These are phyloP conservation scores for Tolypocladium paradoxum DNA, from an alignment of 2,329 filamentous ascomycete species.

Conservation along the genomic window DNA sequence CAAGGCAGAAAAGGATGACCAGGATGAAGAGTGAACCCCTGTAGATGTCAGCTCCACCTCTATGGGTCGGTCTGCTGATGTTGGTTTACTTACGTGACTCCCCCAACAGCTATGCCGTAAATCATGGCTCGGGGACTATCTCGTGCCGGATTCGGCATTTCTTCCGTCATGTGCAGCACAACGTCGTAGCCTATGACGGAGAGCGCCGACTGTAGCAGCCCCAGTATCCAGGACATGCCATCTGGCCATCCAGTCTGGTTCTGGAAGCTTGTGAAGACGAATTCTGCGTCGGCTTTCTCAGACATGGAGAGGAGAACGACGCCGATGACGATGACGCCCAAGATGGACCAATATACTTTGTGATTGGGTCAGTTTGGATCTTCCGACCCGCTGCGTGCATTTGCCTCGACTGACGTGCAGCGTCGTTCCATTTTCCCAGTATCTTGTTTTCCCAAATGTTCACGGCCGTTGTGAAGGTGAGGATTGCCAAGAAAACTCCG, in stretches of 20 bases:
- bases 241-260: conserved; percentile 35
- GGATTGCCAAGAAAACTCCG: conserved; percentile 27
- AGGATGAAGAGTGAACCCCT: conserved; percentile 20
- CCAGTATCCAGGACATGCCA: conserved; percentile 35
- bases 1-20: conserved; percentile 30
- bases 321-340: conserved; percentile 31
- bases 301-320: conserved; percentile 28
- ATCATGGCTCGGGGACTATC: conserved; percentile 32
- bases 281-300: conserved; percentile 27
- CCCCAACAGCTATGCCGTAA: conserved; percentile 30
- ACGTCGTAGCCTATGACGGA: conserved; percentile 32
- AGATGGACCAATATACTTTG: conserved; percentile 29
- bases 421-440: conserved; percentile 29
- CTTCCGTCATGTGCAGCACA: conserved; percentile 33
- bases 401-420: conserved; percentile 18
- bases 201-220: conserved; percentile 28
- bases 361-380: too few species aligned
- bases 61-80: not conserved
- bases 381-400: too few species aligned
- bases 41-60: not conserved
- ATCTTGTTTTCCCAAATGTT: conserved; percentile 31
- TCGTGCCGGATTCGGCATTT: conserved; percentile 29
- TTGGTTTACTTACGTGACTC: conserved; percentile 24
- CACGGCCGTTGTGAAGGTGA: conserved; percentile 23
- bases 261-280: conserved; percentile 32